Base-by-base conservation (phyloP, 768 basidiomycete species). In the Astraeus odoratus region DNA sequence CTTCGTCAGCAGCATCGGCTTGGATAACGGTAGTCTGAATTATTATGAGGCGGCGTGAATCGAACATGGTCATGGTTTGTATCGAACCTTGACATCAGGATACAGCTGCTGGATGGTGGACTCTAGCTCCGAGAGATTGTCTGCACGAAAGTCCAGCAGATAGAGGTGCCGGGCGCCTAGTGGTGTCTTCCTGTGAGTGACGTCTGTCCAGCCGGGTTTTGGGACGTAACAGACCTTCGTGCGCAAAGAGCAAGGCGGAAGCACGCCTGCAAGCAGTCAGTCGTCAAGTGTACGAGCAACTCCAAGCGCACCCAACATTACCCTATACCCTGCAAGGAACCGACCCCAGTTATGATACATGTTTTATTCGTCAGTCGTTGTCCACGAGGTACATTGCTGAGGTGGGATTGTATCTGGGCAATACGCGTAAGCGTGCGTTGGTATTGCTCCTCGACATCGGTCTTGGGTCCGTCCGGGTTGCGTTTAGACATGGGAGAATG, bases 291-390 rank as follows among this genome's bases (percentile, higher is more conserved):
- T 8, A 48, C 45, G 45, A 37, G 36, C 36, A 29, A 33, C 38
- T 22, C 19, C 24, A n/a, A 39, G 39, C 50, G 51, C 38, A 40
- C 39, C 49, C 30, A 38, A 51, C 44, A 40, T 52, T 66, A 93
- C 84, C 93, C 93, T 49, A 96, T 96, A 15, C 93, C 93, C 59
- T 83, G 82, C 52, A 85, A 58, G 16, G 89, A 92, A 24, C 86
- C 85, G 24, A 84, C 90, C 15, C 93, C 93, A 1, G 93, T 95
- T 54, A 95, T 76, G 45, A 95, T 73, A 55, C 84, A 88, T 20
- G 93, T 87, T 63, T 91, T 94, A 51, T 74, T 80, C 57, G 72
- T 73, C 51, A 94, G 72, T 54, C 80, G 73, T 16, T 65, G 68
- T 23, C 70, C 65, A 33, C 81, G 74, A 24, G 80, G 70, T 18